Evolutionary conservation across 768 basidiomycete species (phyloP).

Genomic region (Amanita subjunquillea): DNA sequence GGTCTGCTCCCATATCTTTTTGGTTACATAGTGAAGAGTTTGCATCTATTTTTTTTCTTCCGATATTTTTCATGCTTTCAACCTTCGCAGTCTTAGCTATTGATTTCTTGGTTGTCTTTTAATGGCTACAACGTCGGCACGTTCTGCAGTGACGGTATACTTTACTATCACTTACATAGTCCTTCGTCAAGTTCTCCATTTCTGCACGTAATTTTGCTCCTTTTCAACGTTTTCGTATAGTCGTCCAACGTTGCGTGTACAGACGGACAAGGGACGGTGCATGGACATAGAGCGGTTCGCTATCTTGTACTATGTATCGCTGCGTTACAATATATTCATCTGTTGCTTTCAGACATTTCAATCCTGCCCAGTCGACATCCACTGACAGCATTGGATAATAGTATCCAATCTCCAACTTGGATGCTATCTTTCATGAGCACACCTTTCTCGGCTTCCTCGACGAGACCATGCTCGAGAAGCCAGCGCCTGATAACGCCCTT

Average conservation of each 20-base stretch:
- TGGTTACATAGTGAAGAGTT: background rate
- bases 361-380: slow-evolving; percentile 56
- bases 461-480: slow-evolving; percentile 49
- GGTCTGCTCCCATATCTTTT: background rate
- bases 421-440: slow-evolving; percentile 33
- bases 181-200: slow-evolving; percentile 1
- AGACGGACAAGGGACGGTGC: slow-evolving; percentile 38
- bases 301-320: slow-evolving; percentile 1
- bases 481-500: slow-evolving; percentile 60
- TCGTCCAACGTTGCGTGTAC: slow-evolving; percentile 15
- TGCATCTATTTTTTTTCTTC: slow-evolving; percentile 1
- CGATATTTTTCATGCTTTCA: background rate
- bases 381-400: slow-evolving; percentile 64
- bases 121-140: background rate
- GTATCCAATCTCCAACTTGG: slow-evolving; percentile 46
- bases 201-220: slow-evolving; percentile 8
- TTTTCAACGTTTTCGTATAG: slow-evolving; percentile 10
- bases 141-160: background rate
- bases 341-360: slow-evolving; percentile 5
- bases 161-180: background rate
- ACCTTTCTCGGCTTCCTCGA: slow-evolving; percentile 38
- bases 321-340: slow-evolving; percentile 6
- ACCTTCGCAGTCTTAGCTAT: background rate
- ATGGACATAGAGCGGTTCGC: slow-evolving; percentile 42
- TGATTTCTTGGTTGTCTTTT: background rate